Evolutionary conservation across 2,329 filamentous ascomycete genomes (phyloP), one percentile per base, ranked within the genome.

Genomic region (Scytalidium lignicola): DNA sequence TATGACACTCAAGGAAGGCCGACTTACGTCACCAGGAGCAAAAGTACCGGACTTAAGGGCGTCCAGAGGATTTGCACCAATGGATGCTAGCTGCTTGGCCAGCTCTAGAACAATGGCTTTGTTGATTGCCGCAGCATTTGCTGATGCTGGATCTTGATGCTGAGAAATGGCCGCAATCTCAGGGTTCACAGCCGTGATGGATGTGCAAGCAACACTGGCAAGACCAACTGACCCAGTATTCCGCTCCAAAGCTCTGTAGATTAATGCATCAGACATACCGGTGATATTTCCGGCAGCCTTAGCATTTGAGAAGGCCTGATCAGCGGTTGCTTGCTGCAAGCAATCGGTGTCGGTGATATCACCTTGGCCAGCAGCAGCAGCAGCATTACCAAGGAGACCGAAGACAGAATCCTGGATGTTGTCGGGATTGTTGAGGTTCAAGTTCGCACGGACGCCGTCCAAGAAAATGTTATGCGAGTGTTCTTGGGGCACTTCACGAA

Each of bases 91-190:
- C 67, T 85, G 79, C 46, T 70, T 67, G 17, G 83, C 82, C 3
- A 85, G 69, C 41, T 73, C 74, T 6, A 83, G 70, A 43, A 79
- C 74, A 55, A 85, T 78, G 29, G 71, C 69, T 69, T 83, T 84
- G 72, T 86, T 86, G 43, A 71, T 67, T 1, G 63, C 74, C 13
- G 74, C 73, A 12, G 82, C 79, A 40, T 74, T 75, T 2, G 72
- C 61, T 1, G 79, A 79, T 18, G 83, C 83, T 22, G 83, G 81
- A 62, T 87, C 83, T 67, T 87, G 82, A 66, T 86, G 83, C 66
- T 85, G 81, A 47, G 72, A 67, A 51, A 87, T 63, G 41, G 80
- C 80, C 22, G 73, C 76, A 58, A 87, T 84, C 68, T 86, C 82
- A 2, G 82, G 74, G 67, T 87, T 87, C 50, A 72, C 70, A 15